Conservation (phyloP, 768 basidiomycete genomes). For the Kwoniella heveanensis region DNA sequence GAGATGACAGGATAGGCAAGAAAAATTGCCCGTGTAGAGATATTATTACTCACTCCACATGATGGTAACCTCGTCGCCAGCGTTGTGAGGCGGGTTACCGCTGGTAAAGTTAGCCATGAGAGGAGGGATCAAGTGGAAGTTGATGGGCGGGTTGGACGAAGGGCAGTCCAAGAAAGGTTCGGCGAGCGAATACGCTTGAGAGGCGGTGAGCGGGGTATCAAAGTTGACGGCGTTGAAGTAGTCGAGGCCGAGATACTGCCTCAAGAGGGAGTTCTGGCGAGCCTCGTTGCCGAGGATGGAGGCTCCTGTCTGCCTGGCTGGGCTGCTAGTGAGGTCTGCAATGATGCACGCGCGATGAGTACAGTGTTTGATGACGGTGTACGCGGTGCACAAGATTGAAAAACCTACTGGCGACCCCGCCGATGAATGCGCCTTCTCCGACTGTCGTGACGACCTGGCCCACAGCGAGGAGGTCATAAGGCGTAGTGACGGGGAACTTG, state of each 20-base stretch:
- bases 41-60: slow-evolving; percentile 26
- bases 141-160: slow-evolving; percentile 33
- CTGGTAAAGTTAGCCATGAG: slow-evolving; percentile 27
- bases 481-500: slow-evolving; percentile 29
- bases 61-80: slow-evolving; percentile 30
- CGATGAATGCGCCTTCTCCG: slow-evolving; percentile 36
- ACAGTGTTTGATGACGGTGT: too few species aligned
- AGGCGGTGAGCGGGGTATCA: slow-evolving; percentile 32
- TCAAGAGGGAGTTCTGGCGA: slow-evolving; percentile 30
- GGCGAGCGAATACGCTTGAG: slow-evolving; percentile 32
- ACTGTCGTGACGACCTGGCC: slow-evolving; percentile 33
- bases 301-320: slow-evolving; percentile 21
- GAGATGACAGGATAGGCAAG: neutral
- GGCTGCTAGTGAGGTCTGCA: slow-evolving; percentile 23
- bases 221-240: slow-evolving; percentile 40
- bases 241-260: slow-evolving; percentile 25
- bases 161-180: slow-evolving; percentile 31
- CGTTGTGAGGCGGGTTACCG: slow-evolving; percentile 20
- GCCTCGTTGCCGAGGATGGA: slow-evolving; percentile 33
- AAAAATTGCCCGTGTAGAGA: neutral
- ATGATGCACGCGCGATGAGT: too few species aligned
- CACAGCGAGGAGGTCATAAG: slow-evolving; percentile 19
- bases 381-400: too few species aligned
- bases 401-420: slow-evolving; percentile 28
- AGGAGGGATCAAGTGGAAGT: slow-evolving; percentile 33